Evolutionary conservation across 2,329 filamentous ascomycete species (phyloP), one percentile per base, ranked within the genome.

Genomic region (Ambrosiella cleistominuta): DNA sequence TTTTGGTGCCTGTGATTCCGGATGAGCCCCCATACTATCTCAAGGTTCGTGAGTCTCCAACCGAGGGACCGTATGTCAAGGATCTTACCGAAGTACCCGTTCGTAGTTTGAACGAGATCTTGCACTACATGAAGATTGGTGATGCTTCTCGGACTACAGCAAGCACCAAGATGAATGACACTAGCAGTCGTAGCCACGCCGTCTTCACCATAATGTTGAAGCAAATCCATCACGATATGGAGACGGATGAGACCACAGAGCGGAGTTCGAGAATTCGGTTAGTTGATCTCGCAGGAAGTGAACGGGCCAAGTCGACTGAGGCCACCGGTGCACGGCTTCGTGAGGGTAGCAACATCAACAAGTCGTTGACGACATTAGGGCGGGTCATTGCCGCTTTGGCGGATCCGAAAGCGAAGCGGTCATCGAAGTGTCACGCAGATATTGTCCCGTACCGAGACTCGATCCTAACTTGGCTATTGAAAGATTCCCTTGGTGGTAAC

Each of bases 161-260:
- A 12, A 89, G 87, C 67, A 98, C 93, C 61, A 97, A 96, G 73
- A 98, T 98, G 93, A 98, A 98, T 71, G 93, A 98, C 70, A 97
- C 91, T 2, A 95, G 88, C 57, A 95, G 88, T 62, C 86, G 93
- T 68, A 95, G 89, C 63, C 93, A 98, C 67, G 89, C 93, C 7
- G 93, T 98, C 60, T 98, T 98, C 70, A 98, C 93, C 36, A 93
- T 98, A 65, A 93, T 95, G 73, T 77, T 98, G 60, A 96, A 95
- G 72, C 93, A 97, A 70, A 98, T 98, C 63, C 90, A 96, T 67
- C 91, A 97, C 71, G 91, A 96, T 65, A 85, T 96, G 72, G 85
- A 89, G 57, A 94, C 89, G n/a, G 93, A 98, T 68, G 90, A 95
- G 72, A 97, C 91, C 1, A 97, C 94, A 12, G 93, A 98, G 70